A percentile compares a stretch with the other conserved stretches of the same genome.
Conservation (phyloP, 2,329 filamentous ascomycete species). For the Monosporascus sp. region DNA sequence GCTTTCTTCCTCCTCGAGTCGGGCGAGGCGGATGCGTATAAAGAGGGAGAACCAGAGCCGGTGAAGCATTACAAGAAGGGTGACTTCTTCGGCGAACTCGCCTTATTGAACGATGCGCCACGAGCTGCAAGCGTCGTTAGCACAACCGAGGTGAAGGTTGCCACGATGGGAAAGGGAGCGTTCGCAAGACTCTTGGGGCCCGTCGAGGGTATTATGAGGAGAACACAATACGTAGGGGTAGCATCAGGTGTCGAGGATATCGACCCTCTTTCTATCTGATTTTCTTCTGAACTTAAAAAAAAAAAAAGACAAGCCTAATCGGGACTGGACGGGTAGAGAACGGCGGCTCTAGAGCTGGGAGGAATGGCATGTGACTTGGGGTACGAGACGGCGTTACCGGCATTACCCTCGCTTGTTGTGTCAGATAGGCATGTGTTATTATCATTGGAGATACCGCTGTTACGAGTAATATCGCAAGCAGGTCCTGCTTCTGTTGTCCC, state of each 20-base stretch:
- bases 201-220: conserved; percentile 89
- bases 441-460: neutral
- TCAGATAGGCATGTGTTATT: neutral
- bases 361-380: neutral
- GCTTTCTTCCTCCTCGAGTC: conserved; percentile 87
- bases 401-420: neutral
- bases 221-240: conserved; percentile 59
- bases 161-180: conserved; percentile 84
- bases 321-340: neutral
- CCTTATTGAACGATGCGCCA: conserved; percentile 86
- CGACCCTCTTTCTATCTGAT: conserved; percentile 53
- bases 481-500: too few relatives aligned
- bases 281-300: too few relatives aligned
- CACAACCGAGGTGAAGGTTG: conserved; percentile 84
- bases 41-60: conserved; percentile 61
- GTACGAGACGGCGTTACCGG: neutral
- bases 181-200: conserved; percentile 91
- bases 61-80: conserved; percentile 84
- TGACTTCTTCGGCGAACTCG: conserved; percentile 95
- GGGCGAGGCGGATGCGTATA: conserved; percentile 82
- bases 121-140: conserved; percentile 85
- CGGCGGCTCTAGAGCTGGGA: too few relatives aligned
- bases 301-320: too few relatives aligned
- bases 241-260: conserved; percentile 60
- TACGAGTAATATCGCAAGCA: neutral